Evolutionary conservation across 1,284 basidiomycete genomes (phyloP), one percentile per base, ranked within the genome.

Genomic region (Waitea zeae): DNA sequence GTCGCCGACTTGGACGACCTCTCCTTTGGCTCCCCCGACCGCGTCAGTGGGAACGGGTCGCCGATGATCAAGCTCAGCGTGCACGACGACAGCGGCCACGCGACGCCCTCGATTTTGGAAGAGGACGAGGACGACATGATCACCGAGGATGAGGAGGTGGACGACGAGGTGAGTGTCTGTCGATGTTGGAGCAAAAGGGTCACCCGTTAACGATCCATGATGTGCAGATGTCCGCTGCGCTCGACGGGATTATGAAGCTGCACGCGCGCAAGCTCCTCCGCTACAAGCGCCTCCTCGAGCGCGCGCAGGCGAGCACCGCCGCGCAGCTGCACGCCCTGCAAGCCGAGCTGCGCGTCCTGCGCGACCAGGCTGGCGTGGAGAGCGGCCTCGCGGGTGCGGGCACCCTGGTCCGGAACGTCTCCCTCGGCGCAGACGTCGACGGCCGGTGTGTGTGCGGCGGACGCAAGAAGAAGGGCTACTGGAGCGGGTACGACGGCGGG

Each of bases 321-420:
- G 73, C 79, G 1, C 80, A 84, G 45, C 58, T 83, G 2, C 80
- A 83, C 44, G 80, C 81, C 0, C 55, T 84, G 2, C 80, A 83
- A 49, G 79, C 77, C 2, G 78, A 84, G 46, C 57, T 81, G 4
- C 53, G 66, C 31, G 49, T 76, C 27, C 51, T 78, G 12, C 64
- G 70, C 11, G 58, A 61, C 13, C 44, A 46, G 13, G 52, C 13
- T 3, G n/a, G n/a, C n/a, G n/a, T n/a, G n/a, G n/a, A n/a, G n/a
- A n/a, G n/a, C n/a, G n/a, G n/a, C n/a, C n/a, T n/a, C n/a, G 26
- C 12, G 7, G 34, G 24, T 4, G 15, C 34, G 9, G 33, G 20
- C 19, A 22, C 4, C 38, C 39, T n/a, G 43, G 44, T 17, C 41
- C 43, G 7, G 33, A 15, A 28, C 36, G 34, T 11, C 14, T 34